Evolutionary conservation across 768 basidiomycete genomes (phyloP), one percentile per base, ranked within the genome.

Genomic region (Collybia nuda): DNA sequence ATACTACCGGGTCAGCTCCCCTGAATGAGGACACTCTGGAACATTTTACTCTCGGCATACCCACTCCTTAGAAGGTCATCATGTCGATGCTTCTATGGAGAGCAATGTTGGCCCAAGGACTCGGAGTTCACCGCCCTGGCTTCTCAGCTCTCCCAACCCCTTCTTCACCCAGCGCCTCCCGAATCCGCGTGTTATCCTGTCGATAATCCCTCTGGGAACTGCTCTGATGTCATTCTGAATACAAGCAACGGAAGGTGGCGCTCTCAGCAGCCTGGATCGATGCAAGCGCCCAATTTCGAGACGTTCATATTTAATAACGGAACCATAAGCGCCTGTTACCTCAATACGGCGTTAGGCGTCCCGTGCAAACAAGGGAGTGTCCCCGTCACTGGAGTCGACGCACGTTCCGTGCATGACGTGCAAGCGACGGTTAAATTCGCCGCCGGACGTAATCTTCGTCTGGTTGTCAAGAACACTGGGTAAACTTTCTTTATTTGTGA

Each of bases 291-390:
- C 21, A 66, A 66, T 45, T 65, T 60, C 44, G 67, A 66, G 42
- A 60, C 57, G 37, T 72, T 57, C 50, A 55, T 62, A 2, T 73
- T 66, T n/a, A 53, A 38, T 17, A 79, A 78, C 57, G 77, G 73
- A 28, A 78, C 75, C 40, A 74, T 79, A 43, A 73, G 73, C 54
- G 72, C 69, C 1, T 85, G 82, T 70, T 80, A 78, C 35, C 51
- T 80, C 38, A 72, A 82, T 47, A 73, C 73, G 0, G 59, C 65
- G 0, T 57, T 74, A 0, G 72, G 69, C 3, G 42, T 65, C 14
- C 66, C 73, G 4, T 80, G 78, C 50, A 58, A 64, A 4, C 77
- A 77, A 55, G 77, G 76, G 15, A 72, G 69, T 37, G 65, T 78
- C 0, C 70, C 78, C 2, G 60, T 69, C 2, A 53, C 70, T 12